A percentile compares a stretch with the other conserved stretches of the same genome.
Evolutionary conservation across 2,329 filamentous ascomycete genomes (phyloP).

Genomic region (Hawksworthiomyces lignivorus): DNA sequence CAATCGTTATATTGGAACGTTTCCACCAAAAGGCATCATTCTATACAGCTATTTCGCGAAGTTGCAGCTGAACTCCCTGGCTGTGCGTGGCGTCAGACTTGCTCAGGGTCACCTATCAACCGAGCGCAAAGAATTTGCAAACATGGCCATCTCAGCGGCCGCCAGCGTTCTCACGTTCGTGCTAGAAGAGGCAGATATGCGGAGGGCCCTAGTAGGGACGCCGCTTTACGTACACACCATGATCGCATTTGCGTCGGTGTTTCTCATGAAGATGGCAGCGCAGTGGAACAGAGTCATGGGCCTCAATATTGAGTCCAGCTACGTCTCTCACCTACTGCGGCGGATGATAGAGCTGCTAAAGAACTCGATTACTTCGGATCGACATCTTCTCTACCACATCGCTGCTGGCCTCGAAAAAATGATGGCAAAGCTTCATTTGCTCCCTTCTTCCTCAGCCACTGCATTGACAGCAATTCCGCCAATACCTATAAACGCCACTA

Average conservation of each 20-base stretch:
- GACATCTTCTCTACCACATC: constrained; percentile 30
- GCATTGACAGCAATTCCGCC: no score
- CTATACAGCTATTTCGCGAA: constrained; percentile 26
- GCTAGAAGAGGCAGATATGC: constrained; percentile 23
- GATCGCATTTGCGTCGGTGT: constrained; percentile 25
- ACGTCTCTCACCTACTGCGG: constrained; percentile 24
- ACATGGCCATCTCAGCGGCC: constrained; percentile 30
- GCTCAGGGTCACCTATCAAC: constrained; percentile 19
- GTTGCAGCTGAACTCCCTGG: constrained; percentile 32
- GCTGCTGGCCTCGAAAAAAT: constrained; percentile 28
- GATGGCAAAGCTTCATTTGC: constrained; percentile 16
- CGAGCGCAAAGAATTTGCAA: constrained; percentile 15
- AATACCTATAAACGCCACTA: no score
- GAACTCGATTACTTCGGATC: constrained; percentile 23
- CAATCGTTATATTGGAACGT: constrained; percentile 22
- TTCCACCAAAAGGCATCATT: constrained; percentile 33
- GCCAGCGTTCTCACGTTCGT: constrained; percentile 35
- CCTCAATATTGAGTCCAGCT: constrained; percentile 25
- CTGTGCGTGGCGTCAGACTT: constrained; percentile 39
- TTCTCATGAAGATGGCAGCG: constrained; percentile 25
- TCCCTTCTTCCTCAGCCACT: neutral
- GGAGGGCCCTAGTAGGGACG: constrained; percentile 22
- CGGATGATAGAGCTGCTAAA: constrained; percentile 25
- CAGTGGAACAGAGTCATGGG: constrained; percentile 26
- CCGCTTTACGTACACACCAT: constrained; percentile 27